Base-by-base conservation (phyloP, 495 filamentous ascomycete genomes). In the Melanomma pulvis-pyrius region DNA sequence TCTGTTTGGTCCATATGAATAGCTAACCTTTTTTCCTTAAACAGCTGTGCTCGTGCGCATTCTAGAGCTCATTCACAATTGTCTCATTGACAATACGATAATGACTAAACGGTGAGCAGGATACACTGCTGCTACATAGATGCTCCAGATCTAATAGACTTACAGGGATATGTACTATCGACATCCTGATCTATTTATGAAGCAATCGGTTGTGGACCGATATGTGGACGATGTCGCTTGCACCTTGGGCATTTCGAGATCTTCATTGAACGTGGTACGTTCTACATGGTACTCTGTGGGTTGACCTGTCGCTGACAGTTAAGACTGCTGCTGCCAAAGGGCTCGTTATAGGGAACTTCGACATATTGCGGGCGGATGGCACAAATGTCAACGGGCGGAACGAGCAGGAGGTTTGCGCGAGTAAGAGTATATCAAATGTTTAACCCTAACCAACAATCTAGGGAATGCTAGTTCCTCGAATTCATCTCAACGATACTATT, bases 141-240 rank as follows among this genome's bases (percentile, higher is more conserved):
- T 4, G 17, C 32, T 8, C 19, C 19, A 21, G 25, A 57, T 36
- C 55, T 52, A 29, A 65, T 29, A 19, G 21, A 19, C 15, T 39
- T 21, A 34, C 59, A 96, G 94, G 70, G 92, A 94, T 64, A 90
- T 98, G 15, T 98, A 91, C 76, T 98, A 98, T 74, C 88, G 89
- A 59, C 85, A 96, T 69, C 87, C 90, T 0, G 83, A 85, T 44
- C 82, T 94, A 0, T 98, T 97, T 75, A 82, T 82, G 41, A 89
- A 81, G 26, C 96, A 98, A 71, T 70, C 71, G 17, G 82, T 87
- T 5, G 92, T 98, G 0, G 87, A 98, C 70, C 76, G 78, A 1
- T 84, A 93, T 63, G 82, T 98, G 1, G 92, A 98, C 71, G 91
- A 93, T 65, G 77, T 98, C 48, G 91, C 93, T 0, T 88, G 84